Evolutionary conservation across 306 rosid genomes (phyloP).

Genomic region (Rosa chinensis): DNA sequence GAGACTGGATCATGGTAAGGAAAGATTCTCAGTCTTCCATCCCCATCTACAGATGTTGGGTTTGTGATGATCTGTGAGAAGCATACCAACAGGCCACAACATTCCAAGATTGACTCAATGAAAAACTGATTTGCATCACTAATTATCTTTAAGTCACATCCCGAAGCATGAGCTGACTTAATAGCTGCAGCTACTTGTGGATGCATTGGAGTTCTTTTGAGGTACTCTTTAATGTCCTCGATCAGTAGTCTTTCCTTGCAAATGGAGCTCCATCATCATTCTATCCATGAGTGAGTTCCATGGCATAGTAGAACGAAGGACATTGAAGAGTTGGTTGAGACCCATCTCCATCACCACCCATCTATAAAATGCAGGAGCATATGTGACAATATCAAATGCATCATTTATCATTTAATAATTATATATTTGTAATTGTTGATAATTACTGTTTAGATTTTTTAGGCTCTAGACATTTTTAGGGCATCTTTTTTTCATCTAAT

Average conservation of each 20-base stretch:
- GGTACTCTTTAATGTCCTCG: slow-evolving; percentile 51
- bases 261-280: slow-evolving; percentile 68
- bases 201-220: slow-evolving; percentile 47
- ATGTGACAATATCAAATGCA: no score
- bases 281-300: slow-evolving; percentile 83
- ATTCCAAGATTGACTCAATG: slow-evolving; percentile 63
- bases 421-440: no score
- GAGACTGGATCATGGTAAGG: slow-evolving; percentile 52
- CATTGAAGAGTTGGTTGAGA: slow-evolving; percentile 48
- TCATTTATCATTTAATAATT: no score
- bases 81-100: slow-evolving; percentile 52
- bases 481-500: no score
- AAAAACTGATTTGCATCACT: slow-evolving; percentile 74
- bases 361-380: not conserved
- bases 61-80: slow-evolving; percentile 63
- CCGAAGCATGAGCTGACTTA: slow-evolving; percentile 55
- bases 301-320: slow-evolving; percentile 54
- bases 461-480: no score
- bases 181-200: slow-evolving; percentile 57
- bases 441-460: no score
- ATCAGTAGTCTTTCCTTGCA: slow-evolving; percentile 48
- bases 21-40: slow-evolving; percentile 53
- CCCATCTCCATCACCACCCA: slow-evolving; percentile 67
- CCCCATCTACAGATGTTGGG: slow-evolving; percentile 45
- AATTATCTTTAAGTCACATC: slow-evolving; percentile 72